Percentiles rank a stretch among this genome's conserved stretches.
phyloP scores from a whole-genome alignment of 495 filamentous ascomycete species.

The Hypomontagnella monticulosa region DNA sequence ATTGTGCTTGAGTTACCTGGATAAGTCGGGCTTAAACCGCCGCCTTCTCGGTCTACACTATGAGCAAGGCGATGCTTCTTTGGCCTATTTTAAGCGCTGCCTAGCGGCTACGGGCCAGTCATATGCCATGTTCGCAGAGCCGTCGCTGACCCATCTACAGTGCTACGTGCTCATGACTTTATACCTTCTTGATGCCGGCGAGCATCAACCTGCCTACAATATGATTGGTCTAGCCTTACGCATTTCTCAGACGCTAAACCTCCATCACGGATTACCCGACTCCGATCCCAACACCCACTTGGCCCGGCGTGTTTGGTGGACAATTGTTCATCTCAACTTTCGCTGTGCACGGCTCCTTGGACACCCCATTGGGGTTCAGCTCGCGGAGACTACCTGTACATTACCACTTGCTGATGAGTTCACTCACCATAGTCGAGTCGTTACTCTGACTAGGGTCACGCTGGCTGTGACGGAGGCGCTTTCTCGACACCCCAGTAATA shows the following conservation, averaged over 20 bases:
- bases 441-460: constrained; percentile 40
- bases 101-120: constrained; percentile 35
- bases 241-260: constrained; percentile 46
- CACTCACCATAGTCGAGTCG: constrained; percentile 36
- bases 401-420: constrained; percentile 10
- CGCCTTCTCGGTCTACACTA: constrained; percentile 42
- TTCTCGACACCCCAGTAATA: constrained; percentile 10
- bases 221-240: constrained; percentile 47
- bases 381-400: constrained; percentile 29
- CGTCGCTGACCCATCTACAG: constrained; percentile 37
- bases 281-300: constrained; percentile 16
- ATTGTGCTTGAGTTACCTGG: constrained; percentile 40
- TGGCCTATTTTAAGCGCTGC: constrained; percentile 45
- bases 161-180: constrained; percentile 42
- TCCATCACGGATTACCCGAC: constrained; percentile 25
- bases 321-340: constrained; percentile 47
- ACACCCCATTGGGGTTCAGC: constrained; percentile 37
- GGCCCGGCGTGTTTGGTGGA: constrained; percentile 47
- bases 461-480: constrained; percentile 38
- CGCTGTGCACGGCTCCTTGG: constrained; percentile 48
- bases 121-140: constrained; percentile 34
- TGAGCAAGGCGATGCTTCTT: constrained; percentile 38
- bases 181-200: constrained; percentile 22
- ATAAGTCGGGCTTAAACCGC: constrained; percentile 39
- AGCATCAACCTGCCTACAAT: constrained; percentile 49